Base-by-base conservation (phyloP, 1,284 basidiomycete genomes). In the Malassezia cuniculi region DNA sequence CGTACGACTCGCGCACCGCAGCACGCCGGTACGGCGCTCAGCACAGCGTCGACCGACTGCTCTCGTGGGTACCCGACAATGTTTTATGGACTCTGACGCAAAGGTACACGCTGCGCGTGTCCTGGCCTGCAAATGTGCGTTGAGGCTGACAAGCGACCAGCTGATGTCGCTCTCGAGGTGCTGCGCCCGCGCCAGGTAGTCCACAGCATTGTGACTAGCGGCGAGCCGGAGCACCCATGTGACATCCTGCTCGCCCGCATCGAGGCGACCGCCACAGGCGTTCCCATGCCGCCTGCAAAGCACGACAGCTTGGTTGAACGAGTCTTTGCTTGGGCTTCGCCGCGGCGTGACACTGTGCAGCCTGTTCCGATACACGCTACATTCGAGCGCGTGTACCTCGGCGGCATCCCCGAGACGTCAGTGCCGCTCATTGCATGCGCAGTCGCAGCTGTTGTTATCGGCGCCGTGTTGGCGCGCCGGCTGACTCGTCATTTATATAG, bases 301-400 rank as follows among this genome's bases (percentile, higher is more conserved):
- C n/a, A 15, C 17, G n/a, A 10, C 14, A n/a, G 32, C 11, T 3
- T 22, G 3, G 35, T 36, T 1, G 41, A 38, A 26, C 15, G 5
- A 3, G 5, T 27, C 5, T 17, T 29, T 3, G 36, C 25, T 2
- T 44, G 41, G 41, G 31, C 24, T 2, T 27, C 21, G 2, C 35
- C 41, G 21, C 21, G 4, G 10, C 8, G 15, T 11, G 18, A 11
- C n/a, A 27, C 20, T 7, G 8, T 27, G 1, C 3, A 18, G 12
- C 2, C 31, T 6, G 22, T 45, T n/a, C 36, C 36, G 1, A 11
- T 39, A 7, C 34, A 45, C 18, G 11, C 39, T 8, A 34, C 27
- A 2, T 45, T 45, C 21, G 42, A 45, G 37, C 42, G 27, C 11
- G 21, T 45, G 1, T 45, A 39, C 30, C 33, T 45, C 8, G 42